Percentiles rank a stretch among this genome's conserved stretches.
Evolutionary conservation across 1,284 basidiomycete genomes (phyloP).

Genomic region (Sporisorium iseilematis-ciliati): DNA sequence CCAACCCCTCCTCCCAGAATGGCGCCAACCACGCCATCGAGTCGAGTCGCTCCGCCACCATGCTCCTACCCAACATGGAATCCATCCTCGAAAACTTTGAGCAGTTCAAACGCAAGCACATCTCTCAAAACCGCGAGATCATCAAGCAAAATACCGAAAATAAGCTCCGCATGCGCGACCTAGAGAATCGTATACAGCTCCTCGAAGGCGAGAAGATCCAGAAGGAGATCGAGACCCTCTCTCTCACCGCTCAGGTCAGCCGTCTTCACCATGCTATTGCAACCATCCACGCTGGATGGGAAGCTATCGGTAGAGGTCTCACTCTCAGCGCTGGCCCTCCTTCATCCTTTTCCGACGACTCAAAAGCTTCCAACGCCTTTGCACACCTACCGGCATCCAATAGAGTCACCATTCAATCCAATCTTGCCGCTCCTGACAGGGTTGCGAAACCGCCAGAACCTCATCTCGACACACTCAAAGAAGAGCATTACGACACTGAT

Average conservation of each 20-base stretch:
- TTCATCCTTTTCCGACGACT: not conserved
- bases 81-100: conserved; percentile 66
- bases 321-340: conserved; percentile 12
- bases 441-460: conserved; percentile 48
- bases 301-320: conserved; percentile 56
- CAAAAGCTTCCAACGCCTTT: not conserved
- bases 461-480: conserved; percentile 32
- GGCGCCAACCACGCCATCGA: conserved; percentile 21
- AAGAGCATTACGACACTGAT: conserved; percentile 14
- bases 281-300: conserved; percentile 57
- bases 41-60: conserved; percentile 33
- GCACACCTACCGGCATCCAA: conserved; percentile 21
- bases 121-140: conserved; percentile 67
- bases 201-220: conserved; percentile 60
- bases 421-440: conserved; percentile 22
- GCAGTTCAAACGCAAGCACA: conserved; percentile 66
- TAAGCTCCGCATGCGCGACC: conserved; percentile 62
- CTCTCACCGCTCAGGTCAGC: conserved; percentile 46
- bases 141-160: conserved; percentile 64
- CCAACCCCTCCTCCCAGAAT: conserved; percentile 15
- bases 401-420: conserved; percentile 29
- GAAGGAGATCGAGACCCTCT: conserved; percentile 29
- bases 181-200: conserved; percentile 58
- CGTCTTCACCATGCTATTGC: conserved; percentile 54
- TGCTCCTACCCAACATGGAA: conserved; percentile 56